Evolutionary conservation across 2,329 filamentous ascomycete species (phyloP).

Genomic region (Fusarium xylarioides): DNA sequence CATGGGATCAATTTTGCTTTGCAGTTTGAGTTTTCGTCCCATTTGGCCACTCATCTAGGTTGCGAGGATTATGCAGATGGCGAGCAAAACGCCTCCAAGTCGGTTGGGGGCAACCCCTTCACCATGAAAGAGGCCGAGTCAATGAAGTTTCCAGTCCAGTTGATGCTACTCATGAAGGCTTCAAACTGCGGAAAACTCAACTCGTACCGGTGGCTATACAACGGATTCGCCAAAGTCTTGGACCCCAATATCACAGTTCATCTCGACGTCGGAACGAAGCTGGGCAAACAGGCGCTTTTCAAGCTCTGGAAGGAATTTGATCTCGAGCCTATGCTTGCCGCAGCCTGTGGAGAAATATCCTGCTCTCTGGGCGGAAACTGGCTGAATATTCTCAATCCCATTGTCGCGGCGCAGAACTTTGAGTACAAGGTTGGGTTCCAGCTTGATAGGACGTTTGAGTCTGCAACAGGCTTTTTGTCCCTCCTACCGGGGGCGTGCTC

Average conservation of each 20-base stretch:
- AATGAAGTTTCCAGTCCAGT: background rate
- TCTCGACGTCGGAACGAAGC: background rate
- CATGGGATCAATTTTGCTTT: fast-evolving
- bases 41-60: background rate
- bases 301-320: slow-evolving; percentile 1
- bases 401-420: background rate
- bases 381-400: background rate
- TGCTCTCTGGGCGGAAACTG: background rate
- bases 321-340: background rate
- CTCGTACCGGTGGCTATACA: background rate
- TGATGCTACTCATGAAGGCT: background rate
- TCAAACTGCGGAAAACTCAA: background rate
- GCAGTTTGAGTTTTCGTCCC: background rate
- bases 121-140: too few relatives aligned
- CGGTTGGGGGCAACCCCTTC: too few relatives aligned
- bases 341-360: background rate
- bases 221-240: background rate
- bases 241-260: background rate
- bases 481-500: background rate
- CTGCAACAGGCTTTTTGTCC: background rate
- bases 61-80: background rate
- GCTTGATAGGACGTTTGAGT: slow-evolving; percentile 1
- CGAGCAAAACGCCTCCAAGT: fast-evolving
- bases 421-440: slow-evolving; percentile 6
- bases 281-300: background rate